Base-by-base conservation (phyloP, 305 asterid genomes). In the Withania somnifera region DNA sequence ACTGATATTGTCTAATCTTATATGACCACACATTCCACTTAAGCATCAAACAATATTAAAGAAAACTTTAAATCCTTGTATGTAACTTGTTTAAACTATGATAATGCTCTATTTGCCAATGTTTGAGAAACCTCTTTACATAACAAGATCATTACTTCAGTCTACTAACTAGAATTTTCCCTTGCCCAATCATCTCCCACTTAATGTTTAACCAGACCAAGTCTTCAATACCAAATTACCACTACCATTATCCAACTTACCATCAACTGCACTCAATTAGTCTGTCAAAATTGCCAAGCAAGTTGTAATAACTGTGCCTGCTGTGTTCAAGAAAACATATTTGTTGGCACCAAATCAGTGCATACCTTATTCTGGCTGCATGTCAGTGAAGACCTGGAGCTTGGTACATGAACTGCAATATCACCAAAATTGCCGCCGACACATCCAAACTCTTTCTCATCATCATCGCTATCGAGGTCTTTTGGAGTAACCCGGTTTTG, bases 381-480 rank as follows among this genome's bases (percentile, higher is more conserved):
- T 9, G 82, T 20, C 6, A 89, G 81, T 26, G 83, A 66, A 34
- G 17, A 57, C 22, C 60, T 84, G 47, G 89, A 79, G 66, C 87
- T 88, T 34, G 91, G 89, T 36, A 78, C 53, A 83, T 61, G 51
- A 53, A 90, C 84, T 20, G 97, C 92, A 78, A 56, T 81, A 60
- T 87, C 80, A 64, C 98, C 97, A 51, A 90, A 89, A 78, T 86
- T 63, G 58, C 80, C 90, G 15, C 99, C 98, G 19, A 93, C 84
- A 19, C 87, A 77, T 28, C 97, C 98, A 80, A 90, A 87, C 32
- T 83, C 91, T 28, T 84, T 90, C 80, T 94, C 98, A 42, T 95
- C 98, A 89, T 94, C 95, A 86, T 95, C 99, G 84, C 99, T 95
- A 77, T 95, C 92, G 7, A 92, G 83, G 40, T 94, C 91, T 36